phyloP scores from a whole-genome alignment of 345 rosid genomes.

The Melaleuca alternifolia region DNA sequence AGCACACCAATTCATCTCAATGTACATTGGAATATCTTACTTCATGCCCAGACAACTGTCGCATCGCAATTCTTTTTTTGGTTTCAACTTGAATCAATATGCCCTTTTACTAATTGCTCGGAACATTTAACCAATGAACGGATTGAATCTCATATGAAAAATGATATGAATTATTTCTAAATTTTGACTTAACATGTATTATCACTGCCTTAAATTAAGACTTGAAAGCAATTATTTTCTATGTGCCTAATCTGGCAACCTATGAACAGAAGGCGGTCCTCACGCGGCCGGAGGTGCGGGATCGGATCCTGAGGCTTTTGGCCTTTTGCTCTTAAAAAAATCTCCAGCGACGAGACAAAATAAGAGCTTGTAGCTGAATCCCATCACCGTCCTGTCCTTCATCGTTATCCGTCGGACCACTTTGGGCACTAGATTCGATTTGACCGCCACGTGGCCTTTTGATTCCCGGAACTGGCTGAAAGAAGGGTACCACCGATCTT shows the following conservation, averaged over 20 bases:
- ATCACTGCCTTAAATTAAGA: background rate
- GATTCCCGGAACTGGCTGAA: background rate
- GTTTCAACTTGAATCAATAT: no score
- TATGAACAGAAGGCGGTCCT: background rate
- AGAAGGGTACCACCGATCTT: background rate
- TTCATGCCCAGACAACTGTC: no score
- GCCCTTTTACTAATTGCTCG: background rate
- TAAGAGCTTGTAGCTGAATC: background rate
- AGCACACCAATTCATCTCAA: background rate
- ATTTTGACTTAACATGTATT: no score
- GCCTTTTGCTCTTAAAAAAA: background rate
- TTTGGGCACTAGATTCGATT: background rate
- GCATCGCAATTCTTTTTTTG: no score
- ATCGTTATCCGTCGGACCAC: background rate
- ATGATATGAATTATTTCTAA: no score
- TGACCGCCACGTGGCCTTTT: slow-evolving; percentile 14
- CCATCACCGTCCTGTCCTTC: background rate
- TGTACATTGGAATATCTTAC: no score
- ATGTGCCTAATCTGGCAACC: background rate
- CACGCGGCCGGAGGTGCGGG: background rate
- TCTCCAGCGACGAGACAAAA: background rate
- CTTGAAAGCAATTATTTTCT: background rate
- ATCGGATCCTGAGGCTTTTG: background rate
- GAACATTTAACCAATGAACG: no score
- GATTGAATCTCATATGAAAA: no score